These are phyloP conservation scores for Colletotrichum plurivorum DNA, from an alignment of 2,329 filamentous ascomycete species.

Conservation along the genomic window DNA sequence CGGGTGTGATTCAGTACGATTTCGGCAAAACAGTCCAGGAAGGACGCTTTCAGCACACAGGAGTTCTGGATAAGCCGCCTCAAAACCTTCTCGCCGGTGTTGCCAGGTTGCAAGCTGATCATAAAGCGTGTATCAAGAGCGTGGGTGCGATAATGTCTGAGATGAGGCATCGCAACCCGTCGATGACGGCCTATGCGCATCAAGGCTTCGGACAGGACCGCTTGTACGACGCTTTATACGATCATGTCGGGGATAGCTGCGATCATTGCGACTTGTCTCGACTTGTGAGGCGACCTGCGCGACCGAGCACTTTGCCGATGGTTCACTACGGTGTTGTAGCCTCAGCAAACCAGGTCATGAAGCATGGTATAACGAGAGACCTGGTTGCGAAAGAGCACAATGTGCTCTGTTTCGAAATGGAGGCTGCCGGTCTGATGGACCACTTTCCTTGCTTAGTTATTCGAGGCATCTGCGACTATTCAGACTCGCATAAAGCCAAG, in stretches of 20 bases:
- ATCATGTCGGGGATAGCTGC: not conserved
- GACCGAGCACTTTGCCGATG: not conserved
- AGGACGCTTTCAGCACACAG: constrained; percentile 27
- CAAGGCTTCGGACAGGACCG: not conserved
- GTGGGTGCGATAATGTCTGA: not conserved
- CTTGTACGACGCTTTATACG: constrained; percentile 14
- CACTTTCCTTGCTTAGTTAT: constrained; percentile 51
- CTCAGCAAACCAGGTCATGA: constrained; percentile 42
- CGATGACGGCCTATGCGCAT: not conserved
- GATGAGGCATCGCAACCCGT: not conserved
- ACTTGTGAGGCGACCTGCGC: not conserved
- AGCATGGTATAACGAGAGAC: not conserved
- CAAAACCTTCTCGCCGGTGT: constrained; percentile 33
- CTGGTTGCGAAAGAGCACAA: not conserved
- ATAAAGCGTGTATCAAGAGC: not conserved
- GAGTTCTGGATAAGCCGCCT: constrained; percentile 41
- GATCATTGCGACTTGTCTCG: not conserved
- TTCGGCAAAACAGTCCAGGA: constrained; percentile 43
- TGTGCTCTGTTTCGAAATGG: constrained; percentile 48
- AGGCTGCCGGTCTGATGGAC: constrained; percentile 45
- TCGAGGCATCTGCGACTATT: constrained; percentile 55
- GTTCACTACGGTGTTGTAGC: constrained; percentile 42
- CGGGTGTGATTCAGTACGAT: constrained; percentile 47
- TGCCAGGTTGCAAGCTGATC: constrained; percentile 16
- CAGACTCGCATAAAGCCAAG: constrained; percentile 55